These are phyloP conservation scores for Rhododendron kiyosumense DNA, from an alignment of 148 eudicot genomes.

Conservation along the genomic window DNA sequence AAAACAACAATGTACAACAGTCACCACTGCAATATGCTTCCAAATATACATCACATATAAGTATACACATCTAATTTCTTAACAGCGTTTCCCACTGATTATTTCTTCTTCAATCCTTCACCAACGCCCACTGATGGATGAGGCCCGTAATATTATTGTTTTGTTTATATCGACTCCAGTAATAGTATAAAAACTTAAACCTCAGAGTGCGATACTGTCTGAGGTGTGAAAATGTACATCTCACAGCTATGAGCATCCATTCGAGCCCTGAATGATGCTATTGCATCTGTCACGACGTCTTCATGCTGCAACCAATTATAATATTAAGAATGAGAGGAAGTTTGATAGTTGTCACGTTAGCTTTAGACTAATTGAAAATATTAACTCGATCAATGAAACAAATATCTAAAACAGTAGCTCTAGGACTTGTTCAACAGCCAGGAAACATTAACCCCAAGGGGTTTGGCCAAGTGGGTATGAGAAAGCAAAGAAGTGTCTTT, in stretches of 20 bases:
- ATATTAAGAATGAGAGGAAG: background rate
- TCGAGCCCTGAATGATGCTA: constrained; percentile 47
- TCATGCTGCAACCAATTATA: constrained; percentile 47
- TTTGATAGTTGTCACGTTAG: background rate
- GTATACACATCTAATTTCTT: background rate
- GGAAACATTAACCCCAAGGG: background rate
- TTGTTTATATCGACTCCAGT: background rate
- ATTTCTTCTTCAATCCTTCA: background rate
- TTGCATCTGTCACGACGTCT: constrained; percentile 36
- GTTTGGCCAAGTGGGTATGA: background rate
- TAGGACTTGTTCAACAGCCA: background rate
- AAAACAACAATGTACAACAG: background rate
- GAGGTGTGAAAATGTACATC: constrained; percentile 72
- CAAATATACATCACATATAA: background rate
- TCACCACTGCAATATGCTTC: background rate
- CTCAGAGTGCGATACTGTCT: constrained; percentile 13
- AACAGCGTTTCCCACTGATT: background rate
- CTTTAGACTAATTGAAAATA: background rate
- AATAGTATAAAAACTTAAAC: constrained; percentile 8
- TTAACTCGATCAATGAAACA: background rate
- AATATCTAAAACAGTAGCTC: background rate
- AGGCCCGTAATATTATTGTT: background rate
- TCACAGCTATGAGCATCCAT: constrained; percentile 72
- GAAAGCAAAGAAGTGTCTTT: background rate
- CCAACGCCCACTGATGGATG: background rate